Conservation (phyloP, 805 yeast genomes). For the Lachancea kluyveri region DNA sequence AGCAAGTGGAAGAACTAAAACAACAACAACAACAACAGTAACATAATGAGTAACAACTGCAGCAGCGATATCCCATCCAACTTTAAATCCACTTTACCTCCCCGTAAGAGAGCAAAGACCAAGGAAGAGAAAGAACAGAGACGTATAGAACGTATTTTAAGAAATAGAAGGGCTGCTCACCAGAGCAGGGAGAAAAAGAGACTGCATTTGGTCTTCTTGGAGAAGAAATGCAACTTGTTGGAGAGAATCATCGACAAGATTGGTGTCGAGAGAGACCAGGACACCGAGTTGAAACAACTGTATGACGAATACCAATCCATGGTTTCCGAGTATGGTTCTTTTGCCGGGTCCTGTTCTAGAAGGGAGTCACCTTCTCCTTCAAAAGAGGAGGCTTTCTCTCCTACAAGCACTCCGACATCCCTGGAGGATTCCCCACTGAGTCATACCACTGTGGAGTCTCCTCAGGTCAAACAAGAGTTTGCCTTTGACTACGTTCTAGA, state of each 20-base stretch:
- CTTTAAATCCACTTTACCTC: constrained; percentile 62
- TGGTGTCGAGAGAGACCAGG: constrained; percentile 16
- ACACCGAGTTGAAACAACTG: constrained; percentile 6
- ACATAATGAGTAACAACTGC: constrained; percentile 3
- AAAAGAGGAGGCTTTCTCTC: too few species aligned
- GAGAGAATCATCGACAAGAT: constrained; percentile 20
- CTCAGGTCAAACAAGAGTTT: too few species aligned
- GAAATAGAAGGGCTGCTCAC: constrained; percentile 96
- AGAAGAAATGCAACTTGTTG: constrained; percentile 37
- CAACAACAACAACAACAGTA: not conserved
- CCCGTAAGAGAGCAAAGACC: constrained; percentile 94
- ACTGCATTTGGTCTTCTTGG: constrained; percentile 81
- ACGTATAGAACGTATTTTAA: constrained; percentile 81
- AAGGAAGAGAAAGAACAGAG: constrained; percentile 96
- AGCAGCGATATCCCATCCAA: constrained; percentile 30
- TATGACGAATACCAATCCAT: constrained; percentile 7
- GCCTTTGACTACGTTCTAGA: too few species aligned
- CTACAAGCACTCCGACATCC: too few species aligned
- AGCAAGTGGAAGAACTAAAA: not conserved
- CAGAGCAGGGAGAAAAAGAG: constrained; percentile 96
- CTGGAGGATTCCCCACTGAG: too few species aligned
- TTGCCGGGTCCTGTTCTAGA: not conserved
- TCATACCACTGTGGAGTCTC: too few species aligned
- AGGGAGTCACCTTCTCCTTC: not conserved
- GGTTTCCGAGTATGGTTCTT: constrained; percentile 1